Percentiles rank a stretch among this genome's conserved stretches.
Conservation (phyloP, 345 rosid genomes). For the Aquilaria sinensis region DNA sequence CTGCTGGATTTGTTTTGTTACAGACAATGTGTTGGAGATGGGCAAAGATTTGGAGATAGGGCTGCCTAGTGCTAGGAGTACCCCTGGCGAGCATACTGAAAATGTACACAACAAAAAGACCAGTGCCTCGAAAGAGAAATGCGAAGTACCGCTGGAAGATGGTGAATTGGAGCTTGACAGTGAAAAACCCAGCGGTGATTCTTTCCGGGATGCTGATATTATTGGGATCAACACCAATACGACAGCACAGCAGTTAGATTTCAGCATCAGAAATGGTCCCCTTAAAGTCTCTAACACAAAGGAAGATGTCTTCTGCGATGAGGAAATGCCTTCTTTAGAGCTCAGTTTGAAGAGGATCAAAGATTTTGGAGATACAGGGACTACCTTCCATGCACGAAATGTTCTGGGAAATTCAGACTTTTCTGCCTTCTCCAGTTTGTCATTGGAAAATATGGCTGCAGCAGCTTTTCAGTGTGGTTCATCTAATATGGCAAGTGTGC, state of each 20-base stretch:
- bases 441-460: conserved; percentile 4
- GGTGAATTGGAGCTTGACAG: conserved; percentile 20
- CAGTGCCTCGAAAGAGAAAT: conserved; percentile 20
- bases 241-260: conserved; percentile 19
- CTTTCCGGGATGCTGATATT: conserved; percentile 16
- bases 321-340: conserved; percentile 35
- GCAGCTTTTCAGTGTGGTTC: conserved; percentile 27
- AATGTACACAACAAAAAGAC: conserved; percentile 8
- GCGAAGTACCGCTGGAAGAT: conserved; percentile 20
- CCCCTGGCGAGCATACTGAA: conserved; percentile 20
- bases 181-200: conserved; percentile 20
- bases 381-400: conserved; percentile 23
- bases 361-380: conserved; percentile 23
- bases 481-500: conserved; percentile 17
- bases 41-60: conserved; percentile 36
- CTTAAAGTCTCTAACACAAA: conserved; percentile 18
- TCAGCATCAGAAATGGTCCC: conserved; percentile 15
- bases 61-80: conserved; percentile 21
- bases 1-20: conserved; percentile 5
- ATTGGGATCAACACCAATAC: conserved; percentile 13
- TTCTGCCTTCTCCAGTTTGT: conserved; percentile 50
- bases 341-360: conserved; percentile 38
- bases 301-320: conserved; percentile 18
- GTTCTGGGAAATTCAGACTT: conserved; percentile 38
- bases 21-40: conserved; percentile 21